Conservation (phyloP, 116 monocot genomes). For the Phalaenopsis hybrid region DNA sequence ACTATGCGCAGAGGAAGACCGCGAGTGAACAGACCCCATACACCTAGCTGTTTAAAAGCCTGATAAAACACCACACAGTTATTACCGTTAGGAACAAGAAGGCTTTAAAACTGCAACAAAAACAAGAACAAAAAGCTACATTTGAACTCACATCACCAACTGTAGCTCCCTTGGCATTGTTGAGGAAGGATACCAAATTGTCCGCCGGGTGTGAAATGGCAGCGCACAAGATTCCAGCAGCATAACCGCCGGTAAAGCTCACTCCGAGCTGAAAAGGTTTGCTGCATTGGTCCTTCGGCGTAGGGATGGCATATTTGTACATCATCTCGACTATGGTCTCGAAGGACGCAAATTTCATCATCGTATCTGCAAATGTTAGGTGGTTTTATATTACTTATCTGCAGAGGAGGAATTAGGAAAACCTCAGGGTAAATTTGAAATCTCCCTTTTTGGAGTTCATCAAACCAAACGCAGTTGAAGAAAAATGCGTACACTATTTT, state of each 20-base stretch:
- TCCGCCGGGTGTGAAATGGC: conserved; percentile 58
- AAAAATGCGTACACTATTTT: too few relatives aligned
- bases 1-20: conserved; percentile 53
- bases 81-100: not conserved
- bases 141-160: conserved; percentile 39
- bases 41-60: conserved; percentile 49
- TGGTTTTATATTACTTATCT: conserved; percentile 26
- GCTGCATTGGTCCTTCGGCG: conserved; percentile 54
- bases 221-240: conserved; percentile 50
- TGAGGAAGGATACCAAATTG: conserved; percentile 60
- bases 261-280: conserved; percentile 42
- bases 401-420: not conserved
- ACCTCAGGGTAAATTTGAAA: too few relatives aligned
- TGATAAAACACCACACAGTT: conserved; percentile 5
- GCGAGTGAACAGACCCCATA: conserved; percentile 45
- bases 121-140: not conserved
- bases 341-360: conserved; percentile 67
- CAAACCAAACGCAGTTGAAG: too few relatives aligned
- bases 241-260: conserved; percentile 55
- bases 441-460: too few relatives aligned
- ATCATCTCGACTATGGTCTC: conserved; percentile 49
- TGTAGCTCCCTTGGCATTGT: conserved; percentile 52
- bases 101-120: not conserved
- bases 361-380: conserved; percentile 40
- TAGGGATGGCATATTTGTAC: conserved; percentile 50